phyloP scores from a whole-genome alignment of 1,139 yeast genomes.

The Yamadazyma sp. region DNA sequence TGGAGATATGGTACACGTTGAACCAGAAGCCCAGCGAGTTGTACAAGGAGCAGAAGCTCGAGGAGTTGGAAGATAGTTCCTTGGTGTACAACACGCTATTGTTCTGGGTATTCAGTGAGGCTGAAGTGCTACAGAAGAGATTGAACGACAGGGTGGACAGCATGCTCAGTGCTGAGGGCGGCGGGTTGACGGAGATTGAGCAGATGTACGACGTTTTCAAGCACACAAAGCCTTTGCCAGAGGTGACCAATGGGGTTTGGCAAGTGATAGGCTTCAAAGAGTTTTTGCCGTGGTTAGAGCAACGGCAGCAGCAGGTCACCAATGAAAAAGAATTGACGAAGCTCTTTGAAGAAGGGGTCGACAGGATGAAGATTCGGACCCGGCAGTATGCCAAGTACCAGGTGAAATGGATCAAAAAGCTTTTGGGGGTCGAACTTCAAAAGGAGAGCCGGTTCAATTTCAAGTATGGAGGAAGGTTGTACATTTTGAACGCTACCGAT shows the following conservation, averaged over 20 bases:
- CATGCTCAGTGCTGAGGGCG: constrained; percentile 57
- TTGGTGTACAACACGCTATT: constrained; percentile 67
- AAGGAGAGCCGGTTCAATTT: constrained; percentile 50
- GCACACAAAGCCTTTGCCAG: constrained; percentile 34
- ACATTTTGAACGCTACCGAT: constrained; percentile 76
- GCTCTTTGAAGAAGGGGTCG: constrained; percentile 50
- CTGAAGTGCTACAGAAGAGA: constrained; percentile 55
- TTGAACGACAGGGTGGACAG: constrained; percentile 78
- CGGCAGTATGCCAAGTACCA: constrained; percentile 87
- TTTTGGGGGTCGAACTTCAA: constrained; percentile 61
- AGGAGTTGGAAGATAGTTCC: constrained; percentile 44
- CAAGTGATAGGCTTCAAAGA: constrained; percentile 97
- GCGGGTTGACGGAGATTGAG: constrained; percentile 69
- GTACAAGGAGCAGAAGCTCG: constrained; percentile 58
- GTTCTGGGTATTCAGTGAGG: constrained; percentile 84
- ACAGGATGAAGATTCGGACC: constrained; percentile 80
- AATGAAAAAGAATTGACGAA: not conserved
- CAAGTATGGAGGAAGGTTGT: constrained; percentile 63
- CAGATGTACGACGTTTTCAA: constrained; percentile 51
- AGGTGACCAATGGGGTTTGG: constrained; percentile 77
- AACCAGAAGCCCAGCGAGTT: constrained; percentile 70
- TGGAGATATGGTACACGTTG: constrained; percentile 74
- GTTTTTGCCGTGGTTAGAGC: constrained; percentile 74
- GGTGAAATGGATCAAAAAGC: constrained; percentile 86
- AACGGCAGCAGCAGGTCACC: constrained; percentile 3